Evolutionary conservation across 1,284 basidiomycete genomes (phyloP), one percentile per base, ranked within the genome.

Genomic region (Albatrellus sp.): DNA sequence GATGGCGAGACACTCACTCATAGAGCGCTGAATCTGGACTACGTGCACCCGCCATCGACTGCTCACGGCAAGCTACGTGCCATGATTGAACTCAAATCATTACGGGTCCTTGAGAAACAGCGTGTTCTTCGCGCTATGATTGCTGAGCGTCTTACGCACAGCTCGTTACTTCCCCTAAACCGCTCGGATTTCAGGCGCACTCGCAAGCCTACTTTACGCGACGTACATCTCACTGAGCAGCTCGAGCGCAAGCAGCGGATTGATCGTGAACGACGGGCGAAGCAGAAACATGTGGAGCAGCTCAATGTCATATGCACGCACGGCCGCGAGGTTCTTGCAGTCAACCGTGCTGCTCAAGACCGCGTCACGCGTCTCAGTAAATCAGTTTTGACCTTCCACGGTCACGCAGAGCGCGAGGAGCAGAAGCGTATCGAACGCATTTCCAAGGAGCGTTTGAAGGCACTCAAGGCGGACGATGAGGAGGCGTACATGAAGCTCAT

Each of bases 401-500:
- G 72, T 20, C 76, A 80, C 47, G 96, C 93, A 0, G 93, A 98
- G 70, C 94, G 93, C 71, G 94, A 98, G 68, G 97, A 98, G 72
- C 92, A 98, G 71, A 92, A 96, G 65, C 77, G 94, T 32, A 88
- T 98, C 54, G 96, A 98, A 65, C 74, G 92, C 49, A 80, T 98
- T 42, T 87, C 90, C 41, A 98, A 98, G 69, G 96, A 98, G 63
- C 91, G 94, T 90, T 72, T 98, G 54, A 93, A 91, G 68, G 96
- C 96, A 16, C 79, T 98, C 53, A 93, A 94, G 68, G 89, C 89
- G 36, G 93, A 98, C 61, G 94, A 99, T 70, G 96, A 99, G 69
- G 96, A 98, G 63, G 94, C 91, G 14, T 99, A 99, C 63, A 86
- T 98, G 75, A 94, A 93, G 62, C 85, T 99, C 55, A 93, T 99